Evolutionary conservation across 2,329 filamentous ascomycete genomes (phyloP).

Genomic region (Botrytis medusae): DNA sequence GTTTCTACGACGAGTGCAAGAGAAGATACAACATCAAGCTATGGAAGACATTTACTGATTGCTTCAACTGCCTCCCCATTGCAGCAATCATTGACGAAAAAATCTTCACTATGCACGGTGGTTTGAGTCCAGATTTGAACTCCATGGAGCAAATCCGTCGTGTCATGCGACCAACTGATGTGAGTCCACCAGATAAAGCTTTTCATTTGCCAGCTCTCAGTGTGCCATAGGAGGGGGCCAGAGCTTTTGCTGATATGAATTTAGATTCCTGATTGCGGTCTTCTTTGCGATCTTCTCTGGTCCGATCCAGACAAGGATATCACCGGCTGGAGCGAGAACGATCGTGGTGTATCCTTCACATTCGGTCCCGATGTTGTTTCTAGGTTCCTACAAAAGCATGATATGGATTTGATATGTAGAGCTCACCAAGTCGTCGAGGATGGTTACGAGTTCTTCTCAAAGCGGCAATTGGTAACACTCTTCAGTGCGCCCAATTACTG

Average conservation of each 20-base stretch:
- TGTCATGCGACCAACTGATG: slow-evolving; percentile 98
- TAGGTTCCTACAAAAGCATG: slow-evolving; percentile 96
- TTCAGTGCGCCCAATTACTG: slow-evolving; percentile 99
- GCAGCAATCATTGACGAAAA: slow-evolving; percentile 99
- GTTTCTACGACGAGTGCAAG: slow-evolving; percentile 99
- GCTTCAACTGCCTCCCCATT: slow-evolving; percentile 98
- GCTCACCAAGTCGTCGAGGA: slow-evolving; percentile 99
- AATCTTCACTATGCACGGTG: slow-evolving; percentile 99
- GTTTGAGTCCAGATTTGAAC: slow-evolving; percentile 93
- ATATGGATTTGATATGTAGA: slow-evolving; percentile 99
- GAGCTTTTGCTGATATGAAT: slow-evolving; percentile 39
- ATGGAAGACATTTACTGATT: slow-evolving; percentile 99
- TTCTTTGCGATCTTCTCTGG: slow-evolving; percentile 97
- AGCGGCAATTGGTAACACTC: slow-evolving; percentile 92
- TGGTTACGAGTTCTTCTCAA: slow-evolving; percentile 99
- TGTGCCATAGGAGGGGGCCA: slow-evolving; percentile 35
- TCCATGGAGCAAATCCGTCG: slow-evolving; percentile 99
- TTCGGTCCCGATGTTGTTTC: slow-evolving; percentile 98
- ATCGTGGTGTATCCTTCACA: slow-evolving; percentile 97
- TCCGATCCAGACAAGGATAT: slow-evolving; percentile 99
- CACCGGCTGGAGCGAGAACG: slow-evolving; percentile 98
- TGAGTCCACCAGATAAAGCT: slow-evolving; percentile 53
- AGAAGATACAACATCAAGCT: slow-evolving; percentile 98
- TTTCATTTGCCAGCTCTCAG: slow-evolving; percentile 33
- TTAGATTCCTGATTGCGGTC: slow-evolving; percentile 95